Conservation (phyloP, 495 filamentous ascomycete species). For the Polyplosphaeria fusca region DNA sequence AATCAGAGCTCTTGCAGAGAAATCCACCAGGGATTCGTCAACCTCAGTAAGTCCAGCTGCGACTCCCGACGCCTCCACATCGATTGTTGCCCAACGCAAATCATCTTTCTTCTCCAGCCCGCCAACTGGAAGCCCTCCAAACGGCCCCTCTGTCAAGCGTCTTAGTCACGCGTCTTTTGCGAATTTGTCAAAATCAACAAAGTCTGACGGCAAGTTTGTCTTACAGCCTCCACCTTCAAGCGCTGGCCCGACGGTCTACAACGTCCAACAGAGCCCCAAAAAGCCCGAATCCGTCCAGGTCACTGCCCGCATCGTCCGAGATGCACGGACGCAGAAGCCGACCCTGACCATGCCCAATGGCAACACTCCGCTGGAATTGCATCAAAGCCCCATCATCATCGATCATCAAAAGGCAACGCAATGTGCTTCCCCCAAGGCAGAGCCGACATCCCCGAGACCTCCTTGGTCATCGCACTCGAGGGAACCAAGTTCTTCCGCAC, state of each 20-base stretch:
- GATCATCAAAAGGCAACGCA: conserved; percentile 58
- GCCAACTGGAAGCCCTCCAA: conserved; percentile 22
- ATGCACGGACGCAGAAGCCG: conserved; percentile 43
- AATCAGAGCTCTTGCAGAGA: conserved; percentile 71
- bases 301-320: conserved; percentile 72
- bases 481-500: conserved; percentile 28
- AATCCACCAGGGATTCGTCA: conserved; percentile 34
- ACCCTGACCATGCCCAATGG: conserved; percentile 45
- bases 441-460: conserved; percentile 44
- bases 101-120: conserved; percentile 33
- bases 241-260: conserved; percentile 21
- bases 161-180: conserved; percentile 27
- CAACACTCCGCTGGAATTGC: conserved; percentile 54
- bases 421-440: conserved; percentile 14
- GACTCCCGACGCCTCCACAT: conserved; percentile 27
- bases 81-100: conserved; percentile 34
- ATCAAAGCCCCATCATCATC: conserved; percentile 68
- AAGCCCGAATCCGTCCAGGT: conserved; percentile 70
- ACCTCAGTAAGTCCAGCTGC: conserved; percentile 29
- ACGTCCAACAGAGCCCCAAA: conserved; percentile 21
- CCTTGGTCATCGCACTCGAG: conserved; percentile 43
- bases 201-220: conserved; percentile 22
- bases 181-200: conserved; percentile 21
- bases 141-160: conserved; percentile 14
- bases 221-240: conserved; percentile 23